Conservation (phyloP, 1,139 yeast species). For the Protomyces lactucae-debilis region DNA sequence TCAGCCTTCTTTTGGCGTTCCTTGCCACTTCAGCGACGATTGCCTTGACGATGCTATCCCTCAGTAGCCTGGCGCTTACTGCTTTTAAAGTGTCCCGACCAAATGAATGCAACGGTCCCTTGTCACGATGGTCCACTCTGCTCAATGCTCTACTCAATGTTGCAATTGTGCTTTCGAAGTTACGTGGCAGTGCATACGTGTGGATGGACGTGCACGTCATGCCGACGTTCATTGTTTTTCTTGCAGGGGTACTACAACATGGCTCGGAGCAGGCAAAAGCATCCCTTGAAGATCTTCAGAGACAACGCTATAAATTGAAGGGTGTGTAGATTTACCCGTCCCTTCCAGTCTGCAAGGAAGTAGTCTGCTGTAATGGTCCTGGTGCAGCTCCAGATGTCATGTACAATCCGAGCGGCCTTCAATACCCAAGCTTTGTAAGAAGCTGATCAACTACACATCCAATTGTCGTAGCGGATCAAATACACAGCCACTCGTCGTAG, state of each 20-base stretch:
- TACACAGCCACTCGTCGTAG: too few relatives aligned
- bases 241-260: background rate
- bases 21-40: background rate
- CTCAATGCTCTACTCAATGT: background rate
- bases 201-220: background rate
- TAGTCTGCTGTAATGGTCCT: too few relatives aligned
- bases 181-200: background rate
- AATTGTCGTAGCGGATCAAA: too few relatives aligned
- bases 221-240: background rate
- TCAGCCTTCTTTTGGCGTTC: background rate
- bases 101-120: background rate
- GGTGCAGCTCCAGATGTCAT: too few relatives aligned
- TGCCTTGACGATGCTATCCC: constrained; percentile 1
- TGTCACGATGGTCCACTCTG: background rate
- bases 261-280: background rate
- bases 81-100: background rate
- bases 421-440: too few relatives aligned
- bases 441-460: too few relatives aligned
- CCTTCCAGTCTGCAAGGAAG: too few relatives aligned
- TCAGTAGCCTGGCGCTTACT: constrained; percentile 12
- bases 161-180: background rate
- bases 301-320: background rate
- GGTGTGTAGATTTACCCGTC: too few relatives aligned
- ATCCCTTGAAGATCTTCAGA: background rate
- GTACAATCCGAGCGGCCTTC: too few relatives aligned